Conservation (phyloP, 805 yeast genomes). For the Scheffersomyces lignosus region DNA sequence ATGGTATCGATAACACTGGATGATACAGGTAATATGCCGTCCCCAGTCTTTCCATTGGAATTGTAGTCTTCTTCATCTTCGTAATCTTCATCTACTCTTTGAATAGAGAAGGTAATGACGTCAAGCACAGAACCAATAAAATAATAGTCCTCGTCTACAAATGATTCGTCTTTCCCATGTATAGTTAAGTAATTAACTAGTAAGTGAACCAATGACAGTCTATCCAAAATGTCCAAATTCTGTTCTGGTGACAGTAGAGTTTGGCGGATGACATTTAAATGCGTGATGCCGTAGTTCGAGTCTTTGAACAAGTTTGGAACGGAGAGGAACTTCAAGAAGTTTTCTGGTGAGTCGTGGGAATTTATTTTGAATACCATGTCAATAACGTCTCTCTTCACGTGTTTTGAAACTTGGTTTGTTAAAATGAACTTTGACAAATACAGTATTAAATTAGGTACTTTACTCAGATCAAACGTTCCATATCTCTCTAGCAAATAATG, state of each 20-base stretch:
- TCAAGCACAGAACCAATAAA: constrained; percentile 19
- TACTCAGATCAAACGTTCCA: neutral
- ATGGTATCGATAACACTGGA: neutral
- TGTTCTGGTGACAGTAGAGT: too few species aligned
- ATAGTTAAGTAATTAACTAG: constrained; percentile 17
- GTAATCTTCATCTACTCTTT: constrained; percentile 11
- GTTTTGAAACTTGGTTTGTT: neutral
- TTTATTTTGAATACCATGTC: constrained; percentile 8
- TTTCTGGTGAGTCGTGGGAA: too few species aligned
- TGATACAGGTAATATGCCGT: neutral
- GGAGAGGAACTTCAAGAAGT: constrained; percentile 14
- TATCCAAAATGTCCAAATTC: neutral
- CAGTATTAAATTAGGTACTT: neutral
- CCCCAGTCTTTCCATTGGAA: neutral
- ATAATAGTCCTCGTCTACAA: constrained; percentile 15
- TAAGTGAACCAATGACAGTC: constrained; percentile 9
- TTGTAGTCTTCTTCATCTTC: constrained; percentile 19
- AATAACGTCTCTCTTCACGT: neutral
- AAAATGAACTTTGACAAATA: neutral
- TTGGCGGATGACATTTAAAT: neutral
- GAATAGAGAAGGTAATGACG: constrained; percentile 16
- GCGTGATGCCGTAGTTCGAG: neutral
- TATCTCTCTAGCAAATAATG: neutral
- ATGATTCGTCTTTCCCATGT: constrained; percentile 12
- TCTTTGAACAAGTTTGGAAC: constrained; percentile 7